Evolutionary conservation across 306 rosid genomes (phyloP).

Genomic region (Cucurbita maxima): DNA sequence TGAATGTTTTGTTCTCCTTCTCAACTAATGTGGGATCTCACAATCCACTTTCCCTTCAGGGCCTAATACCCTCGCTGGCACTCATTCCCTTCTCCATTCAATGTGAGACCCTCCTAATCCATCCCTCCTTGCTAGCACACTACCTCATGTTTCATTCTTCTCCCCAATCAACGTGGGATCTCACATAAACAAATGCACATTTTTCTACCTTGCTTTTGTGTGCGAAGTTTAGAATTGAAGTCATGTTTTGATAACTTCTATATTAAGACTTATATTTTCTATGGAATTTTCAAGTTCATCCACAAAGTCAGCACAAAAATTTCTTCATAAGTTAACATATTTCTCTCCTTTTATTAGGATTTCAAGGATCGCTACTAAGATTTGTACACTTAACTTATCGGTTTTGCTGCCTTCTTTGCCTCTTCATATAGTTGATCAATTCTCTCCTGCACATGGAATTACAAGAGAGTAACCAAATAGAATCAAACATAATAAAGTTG

Average conservation of each 20-base stretch:
- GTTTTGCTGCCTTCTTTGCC: conserved; percentile 29
- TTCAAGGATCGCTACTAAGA: not conserved
- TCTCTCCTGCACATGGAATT: conserved; percentile 33
- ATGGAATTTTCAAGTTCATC: not conserved
- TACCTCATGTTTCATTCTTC: too few relatives aligned
- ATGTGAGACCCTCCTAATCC: too few relatives aligned
- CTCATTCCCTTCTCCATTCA: too few relatives aligned
- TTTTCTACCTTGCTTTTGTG: not conserved
- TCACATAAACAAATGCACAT: not conserved
- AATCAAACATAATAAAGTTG: not conserved
- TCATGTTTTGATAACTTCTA: not conserved
- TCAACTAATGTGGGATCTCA: too few relatives aligned
- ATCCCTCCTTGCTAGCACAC: too few relatives aligned
- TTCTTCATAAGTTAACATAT: not conserved
- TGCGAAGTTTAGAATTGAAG: not conserved
- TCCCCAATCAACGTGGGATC: too few relatives aligned
- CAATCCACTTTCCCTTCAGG: too few relatives aligned
- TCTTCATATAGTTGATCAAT: conserved; percentile 53
- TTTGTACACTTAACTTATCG: not conserved
- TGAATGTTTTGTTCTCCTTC: too few relatives aligned
- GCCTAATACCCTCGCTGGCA: too few relatives aligned
- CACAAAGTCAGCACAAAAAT: not conserved
- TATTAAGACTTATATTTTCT: not conserved
- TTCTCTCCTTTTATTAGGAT: not conserved
- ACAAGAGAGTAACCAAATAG: not conserved